Evolutionary conservation across 805 yeast genomes (phyloP).

Genomic region (Suhomyces emberorum): DNA sequence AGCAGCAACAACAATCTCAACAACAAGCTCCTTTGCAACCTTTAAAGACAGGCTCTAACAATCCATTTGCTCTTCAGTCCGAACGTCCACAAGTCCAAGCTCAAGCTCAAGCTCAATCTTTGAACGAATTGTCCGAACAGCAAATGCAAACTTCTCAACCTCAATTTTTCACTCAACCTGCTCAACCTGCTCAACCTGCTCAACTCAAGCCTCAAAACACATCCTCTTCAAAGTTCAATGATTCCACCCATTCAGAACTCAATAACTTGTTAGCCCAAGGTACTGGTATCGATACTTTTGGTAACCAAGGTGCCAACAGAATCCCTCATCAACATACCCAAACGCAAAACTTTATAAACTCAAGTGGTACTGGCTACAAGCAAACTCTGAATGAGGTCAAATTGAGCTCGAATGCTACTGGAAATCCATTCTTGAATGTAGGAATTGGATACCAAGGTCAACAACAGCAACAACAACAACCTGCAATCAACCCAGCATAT

Average conservation of each 20-base stretch:
- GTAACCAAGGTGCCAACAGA: conserved; percentile 79
- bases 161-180: conserved; percentile 12
- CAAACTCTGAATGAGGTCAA: conserved; percentile 39
- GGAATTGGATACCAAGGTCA: conserved; percentile 47
- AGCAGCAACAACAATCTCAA: conserved; percentile 28
- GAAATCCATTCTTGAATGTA: conserved; percentile 60
- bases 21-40: conserved; percentile 45
- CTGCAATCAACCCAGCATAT: conserved; percentile 68
- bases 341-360: conserved; percentile 75
- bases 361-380: conserved; percentile 80
- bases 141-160: conserved; percentile 20
- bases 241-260: conserved; percentile 56
- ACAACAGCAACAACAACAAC: conserved; percentile 15
- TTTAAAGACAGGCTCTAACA: conserved; percentile 67
- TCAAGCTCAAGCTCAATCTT: conserved; percentile 17
- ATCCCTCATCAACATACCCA: conserved; percentile 91
- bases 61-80: conserved; percentile 62
- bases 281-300: conserved; percentile 91
- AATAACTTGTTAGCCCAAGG: conserved; percentile 79
- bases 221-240: conserved; percentile 34
- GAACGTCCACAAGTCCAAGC: conserved; percentile 17
- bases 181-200: conserved; percentile 10
- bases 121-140: conserved; percentile 30
- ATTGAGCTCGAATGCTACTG: conserved; percentile 38
- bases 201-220: conserved; percentile 27